A percentile compares a stretch with the other conserved stretches of the same genome.
Evolutionary conservation across 805 yeast species (phyloP).

Genomic region (Yarrowia sp.): DNA sequence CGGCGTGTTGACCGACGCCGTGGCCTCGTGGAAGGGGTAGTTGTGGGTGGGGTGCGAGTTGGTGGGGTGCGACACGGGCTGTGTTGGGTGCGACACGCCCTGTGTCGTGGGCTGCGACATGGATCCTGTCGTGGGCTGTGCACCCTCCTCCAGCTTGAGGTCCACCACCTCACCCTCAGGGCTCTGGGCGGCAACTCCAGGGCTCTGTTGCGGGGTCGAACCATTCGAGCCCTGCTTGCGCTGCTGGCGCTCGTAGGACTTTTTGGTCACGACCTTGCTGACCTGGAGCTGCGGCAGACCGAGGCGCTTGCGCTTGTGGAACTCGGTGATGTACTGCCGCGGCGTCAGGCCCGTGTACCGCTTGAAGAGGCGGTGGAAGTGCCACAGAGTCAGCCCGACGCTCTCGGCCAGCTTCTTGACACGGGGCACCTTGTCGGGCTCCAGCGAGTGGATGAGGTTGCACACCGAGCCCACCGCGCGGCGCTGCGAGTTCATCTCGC

Average conservation of each 20-base stretch:
- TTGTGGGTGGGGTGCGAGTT: background rate
- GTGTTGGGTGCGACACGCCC: background rate
- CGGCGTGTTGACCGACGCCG: background rate
- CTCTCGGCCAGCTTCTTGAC: slow-evolving; percentile 26
- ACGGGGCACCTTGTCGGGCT: slow-evolving; percentile 24
- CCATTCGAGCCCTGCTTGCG: background rate
- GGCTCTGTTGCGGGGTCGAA: slow-evolving; percentile 3
- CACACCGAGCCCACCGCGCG: slow-evolving; percentile 21
- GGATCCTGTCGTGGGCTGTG: background rate
- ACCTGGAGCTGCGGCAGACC: slow-evolving; percentile 24
- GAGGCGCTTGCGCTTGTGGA: slow-evolving; percentile 24
- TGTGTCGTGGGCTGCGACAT: background rate
- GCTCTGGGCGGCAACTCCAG: background rate
- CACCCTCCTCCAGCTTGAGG: background rate
- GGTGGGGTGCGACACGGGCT: background rate
- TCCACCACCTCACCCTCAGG: background rate
- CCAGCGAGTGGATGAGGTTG: slow-evolving; percentile 25
- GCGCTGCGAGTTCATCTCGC: slow-evolving; percentile 25
- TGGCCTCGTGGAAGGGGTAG: background rate
- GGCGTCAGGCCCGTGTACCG: slow-evolving; percentile 25
- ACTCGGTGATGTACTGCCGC: slow-evolving; percentile 25
- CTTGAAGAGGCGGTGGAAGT: slow-evolving; percentile 25
- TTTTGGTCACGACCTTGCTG: slow-evolving; percentile 21
- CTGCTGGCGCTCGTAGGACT: slow-evolving; percentile 23
- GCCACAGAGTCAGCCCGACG: slow-evolving; percentile 24